Evolutionary conservation across 441 rosid species (phyloP).

Genomic region (Populus hybrid): DNA sequence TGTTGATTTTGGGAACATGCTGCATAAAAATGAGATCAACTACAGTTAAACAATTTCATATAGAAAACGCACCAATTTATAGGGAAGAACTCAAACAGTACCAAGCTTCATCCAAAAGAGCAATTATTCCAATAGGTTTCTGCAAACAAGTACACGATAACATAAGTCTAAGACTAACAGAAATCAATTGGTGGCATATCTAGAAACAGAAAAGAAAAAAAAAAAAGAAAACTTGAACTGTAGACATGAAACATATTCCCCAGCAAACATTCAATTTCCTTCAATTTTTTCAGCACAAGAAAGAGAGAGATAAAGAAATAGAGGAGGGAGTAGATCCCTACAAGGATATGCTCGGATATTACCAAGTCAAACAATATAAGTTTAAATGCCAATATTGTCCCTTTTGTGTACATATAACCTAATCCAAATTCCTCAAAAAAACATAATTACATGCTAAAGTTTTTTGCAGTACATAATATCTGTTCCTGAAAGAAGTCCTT

Average conservation of each 20-base stretch:
- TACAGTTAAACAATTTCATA: too few species aligned
- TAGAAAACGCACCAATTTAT: too few species aligned
- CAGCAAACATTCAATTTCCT: background rate
- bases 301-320: background rate
- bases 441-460: background rate
- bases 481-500: background rate
- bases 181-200: too few species aligned
- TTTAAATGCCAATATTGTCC: background rate
- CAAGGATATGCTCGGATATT: background rate
- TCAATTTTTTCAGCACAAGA: background rate
- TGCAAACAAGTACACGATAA: too few species aligned
- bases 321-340: background rate
- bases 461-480: background rate
- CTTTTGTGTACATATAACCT: background rate
- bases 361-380: background rate
- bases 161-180: too few species aligned
- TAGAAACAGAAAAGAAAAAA: too few species aligned
- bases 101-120: too few species aligned
- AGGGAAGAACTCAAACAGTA: too few species aligned
- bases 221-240: background rate
- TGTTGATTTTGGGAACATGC: too few species aligned
- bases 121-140: too few species aligned
- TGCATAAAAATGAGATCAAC: too few species aligned
- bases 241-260: background rate
- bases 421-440: background rate